Conservation (phyloP, 805 yeast genomes). For the Suhomyces prunicola region DNA sequence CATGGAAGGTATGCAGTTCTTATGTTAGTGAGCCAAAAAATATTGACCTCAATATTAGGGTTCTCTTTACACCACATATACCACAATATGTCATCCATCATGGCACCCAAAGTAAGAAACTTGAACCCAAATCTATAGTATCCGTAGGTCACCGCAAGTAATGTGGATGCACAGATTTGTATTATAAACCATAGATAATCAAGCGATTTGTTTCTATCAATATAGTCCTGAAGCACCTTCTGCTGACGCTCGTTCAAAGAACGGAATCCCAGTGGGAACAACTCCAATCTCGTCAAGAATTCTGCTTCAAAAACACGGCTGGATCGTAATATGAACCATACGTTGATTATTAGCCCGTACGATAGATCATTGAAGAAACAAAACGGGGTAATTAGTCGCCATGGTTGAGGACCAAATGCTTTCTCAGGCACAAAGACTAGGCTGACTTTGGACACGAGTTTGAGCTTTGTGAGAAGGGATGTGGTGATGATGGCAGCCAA, state of each 20-base stretch:
- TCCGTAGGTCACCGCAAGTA: conserved; percentile 16
- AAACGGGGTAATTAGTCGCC: conserved; percentile 37
- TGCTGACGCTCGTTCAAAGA: conserved; percentile 13
- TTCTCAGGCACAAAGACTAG: conserved; percentile 27
- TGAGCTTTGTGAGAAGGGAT: conserved; percentile 18
- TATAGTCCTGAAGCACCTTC: conserved; percentile 9
- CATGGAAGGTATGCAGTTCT: conserved; percentile 44
- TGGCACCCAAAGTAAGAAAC: conserved; percentile 32
- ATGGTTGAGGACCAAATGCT: conserved; percentile 29
- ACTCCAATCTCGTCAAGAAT: conserved; percentile 14
- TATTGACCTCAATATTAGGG: conserved; percentile 36
- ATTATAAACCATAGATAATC: conserved; percentile 32
- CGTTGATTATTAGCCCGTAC: conserved; percentile 17
- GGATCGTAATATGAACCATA: conserved; percentile 18
- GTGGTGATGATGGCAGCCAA: conserved; percentile 19
- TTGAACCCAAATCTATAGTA: conserved; percentile 13
- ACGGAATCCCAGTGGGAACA: conserved; percentile 20
- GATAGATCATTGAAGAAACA: conserved; percentile 28
- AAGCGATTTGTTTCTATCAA: conserved; percentile 18
- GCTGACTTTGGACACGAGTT: conserved; percentile 15
- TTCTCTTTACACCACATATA: conserved; percentile 49
- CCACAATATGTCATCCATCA: conserved; percentile 34
- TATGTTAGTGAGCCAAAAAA: conserved; percentile 41
- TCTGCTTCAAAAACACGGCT: conserved; percentile 23
- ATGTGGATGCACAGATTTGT: conserved; percentile 23